Base-by-base conservation (phyloP, 441 rosid genomes). In the Geranium incanum region DNA sequence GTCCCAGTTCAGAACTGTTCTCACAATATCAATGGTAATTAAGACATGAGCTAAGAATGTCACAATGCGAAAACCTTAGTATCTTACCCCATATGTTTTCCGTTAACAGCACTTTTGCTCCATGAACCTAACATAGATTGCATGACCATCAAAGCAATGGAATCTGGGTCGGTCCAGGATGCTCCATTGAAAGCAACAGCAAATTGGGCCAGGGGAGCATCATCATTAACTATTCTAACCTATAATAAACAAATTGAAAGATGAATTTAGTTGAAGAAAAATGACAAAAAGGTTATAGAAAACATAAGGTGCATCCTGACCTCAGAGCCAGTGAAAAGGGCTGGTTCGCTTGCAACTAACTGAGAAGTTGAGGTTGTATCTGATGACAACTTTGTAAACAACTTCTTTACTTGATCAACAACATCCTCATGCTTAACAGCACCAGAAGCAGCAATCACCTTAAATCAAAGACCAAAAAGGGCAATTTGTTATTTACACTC, bases 151-250 rank as follows among this genome's bases (percentile, higher is more conserved):
- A 95, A 81, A 48, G 95, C 85, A 75, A 91, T 81, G 52, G 98
- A 91, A 85, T 95, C 99, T 72, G 99, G 98, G 79, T 95, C 99
- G 5, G 92, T 88, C 99, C 99, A 95, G 57, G 99, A 83, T 74
- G 98, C 96, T 81, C 98, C 99, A 63, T 84, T 88, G 75, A 91
- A 95, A 79, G 99, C 98, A 52, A 95, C 92, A 6, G 95, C 98
- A 80, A 95, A 93, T 88, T 95, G 99, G 37, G 99, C 99, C 72
- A 93, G 78, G 79, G 99, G 99, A 75, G 83, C 68, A 78, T 95
- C 97, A 60, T 95, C 99, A 78, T 95, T 89, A 73, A 91, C 84
- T 76, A 95, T 87, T 78, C 99, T 91, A 66, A 95, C 95, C 99
- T 95, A 75, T 23, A 73, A 48, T 12, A 75, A 11, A 75, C 38